phyloP scores from a whole-genome alignment of 306 rosid genomes.

The Castanea crenata region DNA sequence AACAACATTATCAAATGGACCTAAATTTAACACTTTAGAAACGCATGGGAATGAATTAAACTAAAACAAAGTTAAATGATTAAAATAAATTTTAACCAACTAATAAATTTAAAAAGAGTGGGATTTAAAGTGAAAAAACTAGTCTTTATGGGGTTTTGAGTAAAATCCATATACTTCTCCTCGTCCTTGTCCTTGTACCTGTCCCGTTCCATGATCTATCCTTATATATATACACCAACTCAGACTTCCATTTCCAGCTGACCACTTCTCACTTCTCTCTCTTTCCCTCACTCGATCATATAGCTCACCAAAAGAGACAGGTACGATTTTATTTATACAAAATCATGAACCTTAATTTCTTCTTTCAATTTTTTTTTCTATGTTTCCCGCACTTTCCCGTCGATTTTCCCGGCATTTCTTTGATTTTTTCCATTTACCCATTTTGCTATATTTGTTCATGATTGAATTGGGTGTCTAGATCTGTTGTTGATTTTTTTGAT shows the following conservation, averaged over 20 bases:
- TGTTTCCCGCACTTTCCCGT: neutral
- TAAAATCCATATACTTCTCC: too few species aligned
- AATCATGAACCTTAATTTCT: neutral
- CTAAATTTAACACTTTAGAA: too few species aligned
- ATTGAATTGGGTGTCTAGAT: conserved; percentile 20
- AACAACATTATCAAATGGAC: too few species aligned
- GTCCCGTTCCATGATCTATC: too few species aligned
- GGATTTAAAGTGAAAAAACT: too few species aligned
- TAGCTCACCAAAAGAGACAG: neutral
- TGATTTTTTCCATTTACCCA: neutral
- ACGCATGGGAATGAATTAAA: too few species aligned
- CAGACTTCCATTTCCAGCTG: too few species aligned
- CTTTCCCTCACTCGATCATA: neutral
- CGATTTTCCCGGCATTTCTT: conserved; percentile 10
- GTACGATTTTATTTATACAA: neutral
- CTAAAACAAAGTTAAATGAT: too few species aligned
- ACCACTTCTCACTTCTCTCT: neutral
- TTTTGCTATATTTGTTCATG: conserved; percentile 1
- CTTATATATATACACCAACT: too few species aligned
- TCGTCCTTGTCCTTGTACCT: too few species aligned
- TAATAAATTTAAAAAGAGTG: too few species aligned
- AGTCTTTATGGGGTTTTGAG: too few species aligned
- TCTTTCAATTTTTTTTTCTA: neutral
- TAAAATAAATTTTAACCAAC: fast-evolving
- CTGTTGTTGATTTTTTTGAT: neutral